A percentile compares a stretch with the other conserved stretches of the same genome.
Conservation (phyloP, 768 basidiomycete genomes). For the Kwoniella pini region DNA sequence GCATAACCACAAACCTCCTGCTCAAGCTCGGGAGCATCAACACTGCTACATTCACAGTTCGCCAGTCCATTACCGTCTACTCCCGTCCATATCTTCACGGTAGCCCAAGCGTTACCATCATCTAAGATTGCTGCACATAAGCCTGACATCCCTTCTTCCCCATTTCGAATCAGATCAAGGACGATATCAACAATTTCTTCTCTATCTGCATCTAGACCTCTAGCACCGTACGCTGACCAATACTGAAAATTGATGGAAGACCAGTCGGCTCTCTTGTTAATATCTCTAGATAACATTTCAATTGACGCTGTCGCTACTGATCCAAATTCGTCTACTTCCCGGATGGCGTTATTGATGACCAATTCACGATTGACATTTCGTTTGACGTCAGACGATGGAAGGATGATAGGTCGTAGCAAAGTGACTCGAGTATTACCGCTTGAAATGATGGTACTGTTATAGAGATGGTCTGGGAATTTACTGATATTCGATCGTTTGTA, state of each 20-base stretch:
- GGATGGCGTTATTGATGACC: not conserved
- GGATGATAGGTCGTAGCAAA: too few relatives aligned
- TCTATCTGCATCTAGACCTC: not conserved
- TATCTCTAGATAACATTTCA: not conserved
- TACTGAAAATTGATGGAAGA: not conserved
- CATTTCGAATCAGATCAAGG: not conserved
- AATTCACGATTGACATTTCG: not conserved
- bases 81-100: not conserved
- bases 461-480: too few relatives aligned
- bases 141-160: not conserved
- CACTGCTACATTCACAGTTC: not conserved
- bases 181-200: not conserved
- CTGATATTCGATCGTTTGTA: too few relatives aligned
- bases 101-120: not conserved
- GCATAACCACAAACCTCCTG: too few relatives aligned
- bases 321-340: not conserved
- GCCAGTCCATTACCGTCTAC: not conserved
- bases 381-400: too few relatives aligned
- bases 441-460: too few relatives aligned
- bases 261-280: not conserved
- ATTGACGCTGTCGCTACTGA: not conserved
- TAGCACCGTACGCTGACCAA: not conserved
- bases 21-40: too few relatives aligned
- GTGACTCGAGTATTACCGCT: too few relatives aligned
- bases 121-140: not conserved